Percentiles rank a stretch among this genome's conserved stretches.
Evolutionary conservation across 345 rosid genomes (phyloP).

Genomic region (Heritiera fomes): DNA sequence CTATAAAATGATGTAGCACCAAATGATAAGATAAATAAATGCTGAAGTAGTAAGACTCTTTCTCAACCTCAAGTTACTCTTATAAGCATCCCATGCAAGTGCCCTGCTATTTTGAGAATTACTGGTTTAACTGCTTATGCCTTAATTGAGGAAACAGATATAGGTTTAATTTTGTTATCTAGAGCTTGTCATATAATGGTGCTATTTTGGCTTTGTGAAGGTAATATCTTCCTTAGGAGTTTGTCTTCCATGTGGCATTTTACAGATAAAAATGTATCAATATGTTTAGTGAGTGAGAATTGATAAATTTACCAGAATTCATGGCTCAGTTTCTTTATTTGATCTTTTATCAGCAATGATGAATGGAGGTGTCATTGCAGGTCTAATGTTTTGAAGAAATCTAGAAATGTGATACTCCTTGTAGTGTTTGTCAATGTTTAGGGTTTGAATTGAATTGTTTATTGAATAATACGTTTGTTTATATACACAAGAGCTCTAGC

Average conservation of each 20-base stretch:
- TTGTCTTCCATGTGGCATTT: background rate
- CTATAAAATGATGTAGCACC: background rate
- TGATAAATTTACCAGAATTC: background rate
- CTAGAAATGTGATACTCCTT: background rate
- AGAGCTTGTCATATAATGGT: background rate
- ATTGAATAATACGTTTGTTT: too few species aligned
- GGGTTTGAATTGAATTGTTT: too few species aligned
- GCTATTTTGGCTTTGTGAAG: background rate
- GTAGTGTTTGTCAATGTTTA: too few species aligned
- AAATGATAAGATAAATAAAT: slow-evolving; percentile 2
- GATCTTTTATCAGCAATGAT: background rate
- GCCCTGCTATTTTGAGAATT: background rate
- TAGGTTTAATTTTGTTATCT: background rate
- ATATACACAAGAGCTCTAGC: too few species aligned
- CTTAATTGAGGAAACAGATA: background rate
- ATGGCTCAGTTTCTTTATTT: background rate
- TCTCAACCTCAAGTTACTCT: background rate
- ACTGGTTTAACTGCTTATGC: background rate
- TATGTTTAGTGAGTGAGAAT: background rate
- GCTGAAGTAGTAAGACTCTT: slow-evolving; percentile 4
- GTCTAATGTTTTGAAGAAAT: background rate
- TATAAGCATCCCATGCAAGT: background rate
- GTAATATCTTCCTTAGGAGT: background rate
- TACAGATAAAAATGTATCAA: background rate
- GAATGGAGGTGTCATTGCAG: background rate